Evolutionary conservation across 2,329 filamentous ascomycete genomes (phyloP).

Genomic region (Onygenales sp.): DNA sequence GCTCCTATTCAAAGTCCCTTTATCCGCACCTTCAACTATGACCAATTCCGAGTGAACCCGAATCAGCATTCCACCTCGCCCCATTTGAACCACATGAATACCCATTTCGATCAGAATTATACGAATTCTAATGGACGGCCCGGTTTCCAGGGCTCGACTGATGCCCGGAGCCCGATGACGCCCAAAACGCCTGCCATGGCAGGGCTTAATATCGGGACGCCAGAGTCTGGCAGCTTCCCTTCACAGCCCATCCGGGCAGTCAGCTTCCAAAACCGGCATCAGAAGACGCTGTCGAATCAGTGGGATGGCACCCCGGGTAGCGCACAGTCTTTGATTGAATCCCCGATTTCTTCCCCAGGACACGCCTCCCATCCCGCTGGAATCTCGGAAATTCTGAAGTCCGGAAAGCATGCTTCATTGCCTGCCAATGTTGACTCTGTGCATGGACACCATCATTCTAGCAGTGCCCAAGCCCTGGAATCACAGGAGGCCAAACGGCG

Average conservation of each 20-base stretch:
- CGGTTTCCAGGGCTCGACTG: conserved; percentile 55
- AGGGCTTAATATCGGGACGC: conserved; percentile 60
- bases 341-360: conserved; percentile 73
- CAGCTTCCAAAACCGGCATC: conserved; percentile 52
- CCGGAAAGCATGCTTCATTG: conserved; percentile 76
- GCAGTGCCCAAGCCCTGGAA: conserved; percentile 46
- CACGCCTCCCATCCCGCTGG: conserved; percentile 51
- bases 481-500: conserved; percentile 91
- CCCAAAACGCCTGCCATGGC: conserved; percentile 74
- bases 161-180: conserved; percentile 69
- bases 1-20: conserved; percentile 89
- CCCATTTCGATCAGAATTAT: conserved; percentile 46
- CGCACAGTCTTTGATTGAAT: conserved; percentile 76
- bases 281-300: conserved; percentile 77
- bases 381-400: conserved; percentile 79
- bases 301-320: conserved; percentile 85
- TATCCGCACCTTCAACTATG: conserved; percentile 64
- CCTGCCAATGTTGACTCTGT: conserved; percentile 68
- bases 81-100: conserved; percentile 28
- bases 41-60: conserved; percentile 62
- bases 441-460: conserved; percentile 31
- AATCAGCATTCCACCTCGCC: conserved; percentile 42
- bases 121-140: conserved; percentile 50
- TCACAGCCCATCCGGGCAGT: conserved; percentile 68
- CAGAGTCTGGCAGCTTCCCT: conserved; percentile 63